phyloP scores from a whole-genome alignment of 163 green algal genomes.

The Scenedesmus sp. region DNA sequence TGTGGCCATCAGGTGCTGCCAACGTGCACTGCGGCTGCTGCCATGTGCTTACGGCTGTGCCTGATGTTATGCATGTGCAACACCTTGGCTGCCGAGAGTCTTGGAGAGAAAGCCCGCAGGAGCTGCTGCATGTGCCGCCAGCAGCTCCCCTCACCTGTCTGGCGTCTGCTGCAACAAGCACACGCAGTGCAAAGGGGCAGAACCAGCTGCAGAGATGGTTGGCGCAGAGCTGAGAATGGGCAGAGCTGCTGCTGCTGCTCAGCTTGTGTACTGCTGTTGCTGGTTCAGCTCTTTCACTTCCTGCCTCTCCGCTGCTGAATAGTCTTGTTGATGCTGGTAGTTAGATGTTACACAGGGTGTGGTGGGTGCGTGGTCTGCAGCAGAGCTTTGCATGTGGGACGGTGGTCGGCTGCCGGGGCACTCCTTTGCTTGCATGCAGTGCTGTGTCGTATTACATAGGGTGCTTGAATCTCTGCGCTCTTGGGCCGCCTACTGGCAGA shows the following conservation, averaged over 20 bases:
- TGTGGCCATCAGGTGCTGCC: too few relatives aligned
- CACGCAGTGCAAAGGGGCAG: slow-evolving; percentile 65
- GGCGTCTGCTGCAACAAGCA: slow-evolving; percentile 54
- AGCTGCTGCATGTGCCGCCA: background rate
- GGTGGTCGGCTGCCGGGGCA: too few relatives aligned
- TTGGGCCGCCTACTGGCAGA: too few relatives aligned
- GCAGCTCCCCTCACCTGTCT: slow-evolving; percentile 24
- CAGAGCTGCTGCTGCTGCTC: background rate
- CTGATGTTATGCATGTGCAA: background rate
- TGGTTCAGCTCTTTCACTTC: background rate
- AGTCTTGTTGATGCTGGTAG: too few relatives aligned
- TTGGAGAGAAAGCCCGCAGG: background rate
- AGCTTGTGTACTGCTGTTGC: background rate
- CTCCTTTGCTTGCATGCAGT: too few relatives aligned
- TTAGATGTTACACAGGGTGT: too few relatives aligned
- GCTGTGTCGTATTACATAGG: too few relatives aligned
- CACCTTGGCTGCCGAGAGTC: too few relatives aligned
- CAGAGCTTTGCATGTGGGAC: too few relatives aligned
- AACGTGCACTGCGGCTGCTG: background rate
- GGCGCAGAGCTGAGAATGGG: background rate
- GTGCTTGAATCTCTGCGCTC: too few relatives aligned
- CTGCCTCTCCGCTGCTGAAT: background rate
- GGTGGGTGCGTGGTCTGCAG: too few relatives aligned
- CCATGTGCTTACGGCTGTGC: background rate
- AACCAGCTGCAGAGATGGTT: slow-evolving; percentile 49